Evolutionary conservation across 2,329 filamentous ascomycete genomes (phyloP).

Genomic region (Talaromyces sp.): DNA sequence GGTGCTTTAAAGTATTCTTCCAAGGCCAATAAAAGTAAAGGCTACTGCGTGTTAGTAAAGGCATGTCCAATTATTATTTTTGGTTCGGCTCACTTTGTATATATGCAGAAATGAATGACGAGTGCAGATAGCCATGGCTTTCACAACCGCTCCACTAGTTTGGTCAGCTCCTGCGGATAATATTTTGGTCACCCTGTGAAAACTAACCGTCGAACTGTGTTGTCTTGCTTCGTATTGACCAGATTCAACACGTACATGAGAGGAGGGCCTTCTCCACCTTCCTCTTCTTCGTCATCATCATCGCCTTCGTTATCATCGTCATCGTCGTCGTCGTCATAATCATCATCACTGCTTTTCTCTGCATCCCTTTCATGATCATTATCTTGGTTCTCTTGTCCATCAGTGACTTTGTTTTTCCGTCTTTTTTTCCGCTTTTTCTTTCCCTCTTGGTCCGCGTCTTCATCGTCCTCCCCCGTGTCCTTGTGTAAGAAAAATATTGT

Average conservation of each 20-base stretch:
- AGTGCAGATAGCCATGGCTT: constrained; percentile 98
- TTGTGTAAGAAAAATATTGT: constrained; percentile 99
- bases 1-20: constrained; percentile 97
- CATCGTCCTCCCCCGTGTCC: constrained; percentile 69
- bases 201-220: constrained; percentile 67
- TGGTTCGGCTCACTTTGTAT: constrained; percentile 67
- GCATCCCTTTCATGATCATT: constrained; percentile 38
- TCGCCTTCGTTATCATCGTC: constrained; percentile 55
- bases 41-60: constrained; percentile 48
- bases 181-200: background rate
- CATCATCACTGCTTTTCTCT: constrained; percentile 7
- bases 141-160: constrained; percentile 80
- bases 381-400: constrained; percentile 46
- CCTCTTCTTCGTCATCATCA: constrained; percentile 58
- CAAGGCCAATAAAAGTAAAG: constrained; percentile 79
- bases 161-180: constrained; percentile 13
- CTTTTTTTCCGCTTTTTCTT: constrained; percentile 37
- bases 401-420: constrained; percentile 23
- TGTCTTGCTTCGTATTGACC: constrained; percentile 97
- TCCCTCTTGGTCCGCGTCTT: constrained; percentile 41
- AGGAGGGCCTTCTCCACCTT: constrained; percentile 76
- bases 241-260: constrained; percentile 95
- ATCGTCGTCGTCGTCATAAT: constrained; percentile 46
- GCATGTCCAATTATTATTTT: constrained; percentile 1
- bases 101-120: constrained; percentile 97